Percentiles rank a stretch among this genome's conserved stretches.
These are phyloP conservation scores for Prunus davidiana DNA, from an alignment of 306 rosid species.

Conservation along the genomic window DNA sequence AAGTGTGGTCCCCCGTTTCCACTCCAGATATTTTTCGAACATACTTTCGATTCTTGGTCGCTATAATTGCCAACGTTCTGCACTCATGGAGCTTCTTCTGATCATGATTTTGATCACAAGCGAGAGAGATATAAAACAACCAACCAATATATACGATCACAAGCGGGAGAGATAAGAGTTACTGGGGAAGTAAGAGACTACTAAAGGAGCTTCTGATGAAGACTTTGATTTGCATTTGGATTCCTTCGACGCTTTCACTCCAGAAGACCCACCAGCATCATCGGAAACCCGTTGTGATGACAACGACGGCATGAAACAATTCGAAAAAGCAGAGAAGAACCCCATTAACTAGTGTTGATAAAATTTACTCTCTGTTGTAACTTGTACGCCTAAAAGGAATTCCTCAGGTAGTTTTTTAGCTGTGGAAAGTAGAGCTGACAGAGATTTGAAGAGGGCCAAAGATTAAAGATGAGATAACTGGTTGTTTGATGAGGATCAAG, in stretches of 20 bases:
- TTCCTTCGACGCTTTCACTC: background rate
- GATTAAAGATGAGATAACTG: no score
- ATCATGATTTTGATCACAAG: no score
- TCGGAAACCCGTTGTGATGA: background rate
- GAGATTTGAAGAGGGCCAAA: background rate
- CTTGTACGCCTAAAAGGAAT: no score
- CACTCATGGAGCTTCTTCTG: no score
- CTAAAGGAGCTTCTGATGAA: background rate
- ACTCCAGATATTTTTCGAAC: no score
- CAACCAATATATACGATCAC: background rate
- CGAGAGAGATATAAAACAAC: background rate
- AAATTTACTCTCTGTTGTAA: no score
- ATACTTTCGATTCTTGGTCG: no score
- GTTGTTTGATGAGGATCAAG: no score
- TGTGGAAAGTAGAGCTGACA: background rate
- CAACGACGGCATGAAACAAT: background rate
- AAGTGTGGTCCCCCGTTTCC: no score
- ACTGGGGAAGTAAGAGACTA: slow-evolving; percentile 5
- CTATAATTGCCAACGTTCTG: no score
- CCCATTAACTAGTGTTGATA: background rate
- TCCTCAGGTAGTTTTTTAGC: no score
- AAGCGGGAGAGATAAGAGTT: slow-evolving; percentile 6
- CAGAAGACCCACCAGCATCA: background rate
- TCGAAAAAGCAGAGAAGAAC: background rate
- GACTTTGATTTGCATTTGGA: background rate